phyloP scores from a whole-genome alignment of 352 stramenopile species.

The Stephanocyclus meneghinianus region DNA sequence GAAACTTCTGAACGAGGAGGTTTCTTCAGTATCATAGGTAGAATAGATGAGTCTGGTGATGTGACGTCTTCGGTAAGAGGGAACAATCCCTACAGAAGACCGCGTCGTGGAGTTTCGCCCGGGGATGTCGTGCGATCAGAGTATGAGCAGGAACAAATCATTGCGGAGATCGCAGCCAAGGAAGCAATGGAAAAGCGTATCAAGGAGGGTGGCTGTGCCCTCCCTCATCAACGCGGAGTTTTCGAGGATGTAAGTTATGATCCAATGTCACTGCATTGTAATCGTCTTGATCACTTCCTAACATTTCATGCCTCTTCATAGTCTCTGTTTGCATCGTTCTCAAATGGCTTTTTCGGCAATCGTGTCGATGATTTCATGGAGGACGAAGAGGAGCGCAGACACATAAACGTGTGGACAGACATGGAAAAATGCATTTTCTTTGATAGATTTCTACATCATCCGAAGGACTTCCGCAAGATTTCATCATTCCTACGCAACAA shows the following conservation, averaged over 20 bases:
- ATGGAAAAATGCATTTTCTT: conserved; percentile 99
- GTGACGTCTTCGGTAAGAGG: conserved; percentile 26
- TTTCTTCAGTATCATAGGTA: conserved; percentile 34
- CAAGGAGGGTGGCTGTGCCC: conserved; percentile 66
- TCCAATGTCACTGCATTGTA: neutral
- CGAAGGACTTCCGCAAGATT: conserved; percentile 98
- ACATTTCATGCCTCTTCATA: conserved; percentile 14
- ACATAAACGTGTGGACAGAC: conserved; percentile 96
- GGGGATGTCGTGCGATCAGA: conserved; percentile 73
- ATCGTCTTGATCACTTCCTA: neutral
- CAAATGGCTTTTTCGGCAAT: conserved; percentile 64
- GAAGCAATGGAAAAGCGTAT: conserved; percentile 83
- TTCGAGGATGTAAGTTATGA: conserved; percentile 69
- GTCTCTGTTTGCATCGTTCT: conserved; percentile 66
- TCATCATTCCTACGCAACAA: conserved; percentile 91
- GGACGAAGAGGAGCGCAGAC: conserved; percentile 70
- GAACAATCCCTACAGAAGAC: conserved; percentile 79
- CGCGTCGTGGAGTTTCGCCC: conserved; percentile 55
- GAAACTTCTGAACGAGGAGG: conserved; percentile 45
- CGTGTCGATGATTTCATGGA: conserved; percentile 59
- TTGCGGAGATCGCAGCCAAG: conserved; percentile 80
- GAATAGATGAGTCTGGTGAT: conserved; percentile 24
- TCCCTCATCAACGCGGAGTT: conserved; percentile 63
- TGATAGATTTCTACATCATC: conserved; percentile 98
- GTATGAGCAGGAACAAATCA: conserved; percentile 85